Base-by-base conservation (phyloP, 768 basidiomycete genomes). In the Mycena latifolia region DNA sequence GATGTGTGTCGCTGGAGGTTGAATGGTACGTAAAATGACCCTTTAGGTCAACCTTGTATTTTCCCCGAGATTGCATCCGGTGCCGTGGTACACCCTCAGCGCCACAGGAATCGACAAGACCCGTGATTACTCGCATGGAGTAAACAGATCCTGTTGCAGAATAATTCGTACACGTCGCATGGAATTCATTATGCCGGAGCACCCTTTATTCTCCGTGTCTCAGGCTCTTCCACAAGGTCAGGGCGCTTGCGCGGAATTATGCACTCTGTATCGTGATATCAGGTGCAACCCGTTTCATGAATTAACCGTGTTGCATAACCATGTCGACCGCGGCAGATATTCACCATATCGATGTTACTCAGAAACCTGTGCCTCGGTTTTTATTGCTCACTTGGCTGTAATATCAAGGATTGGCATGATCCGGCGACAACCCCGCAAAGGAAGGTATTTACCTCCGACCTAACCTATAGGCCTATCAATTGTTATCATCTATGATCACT, bases 1-100 rank as follows among this genome's bases (percentile, higher is more conserved):
- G 88, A 92, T 10, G 77, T 86, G 7, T 77, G 71, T 69, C 77
- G 77, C 54, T 93, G 85, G 87, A 73, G 74, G 48, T 48, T 72
- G 55, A 63, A 46, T 61, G 64, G 65, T 63, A 24, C 51, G 48
- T 69, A 64, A 52, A 24, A 22, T 3, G 25, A 22, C 29, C 47
- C 64, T 65, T 69, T 17, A 25, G 2, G 5, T 3, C 31, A 5
- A 3, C 18, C 8, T 31, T 27, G 48, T 27, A 7, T 31, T 15
- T 31, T 28, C 17, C 12, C 15, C 25, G 28, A 28, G 5, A 18
- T 31, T 31, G 11, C 28, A 3, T n/a, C n/a, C n/a, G n/a, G n/a
- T n/a, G n/a, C n/a, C n/a, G n/a, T n/a, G n/a, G n/a, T n/a, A n/a
- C n/a, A n/a, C n/a, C 52, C 47, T 55, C 54, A 53, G 55, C 65